Conservation (phyloP, 179 eudicot species). For the Dionaea muscipula region DNA sequence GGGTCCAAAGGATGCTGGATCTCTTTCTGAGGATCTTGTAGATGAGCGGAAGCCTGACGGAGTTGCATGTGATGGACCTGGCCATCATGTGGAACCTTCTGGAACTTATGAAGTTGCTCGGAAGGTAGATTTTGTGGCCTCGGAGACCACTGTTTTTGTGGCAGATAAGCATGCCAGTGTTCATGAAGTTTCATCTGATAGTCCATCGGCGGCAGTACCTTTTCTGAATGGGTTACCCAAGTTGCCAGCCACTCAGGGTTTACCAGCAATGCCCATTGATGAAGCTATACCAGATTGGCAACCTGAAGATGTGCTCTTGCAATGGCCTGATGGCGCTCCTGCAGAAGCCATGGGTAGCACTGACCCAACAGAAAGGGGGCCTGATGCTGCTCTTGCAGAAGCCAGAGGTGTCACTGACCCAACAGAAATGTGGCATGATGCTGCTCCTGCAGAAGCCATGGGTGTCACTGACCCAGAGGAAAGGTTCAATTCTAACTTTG, state of each 20-base stretch:
- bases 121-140: conserved; percentile 6
- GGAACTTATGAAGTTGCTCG: neutral
- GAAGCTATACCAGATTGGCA: neutral
- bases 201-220: neutral
- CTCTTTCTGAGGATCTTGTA: conserved; percentile 8
- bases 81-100: conserved; percentile 5
- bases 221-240: neutral
- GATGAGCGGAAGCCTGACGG: conserved; percentile 12
- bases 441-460: neutral
- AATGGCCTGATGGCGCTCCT: conserved; percentile 1
- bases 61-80: conserved; percentile 7
- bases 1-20: conserved; percentile 12
- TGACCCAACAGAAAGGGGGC: neutral
- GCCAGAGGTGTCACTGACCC: neutral
- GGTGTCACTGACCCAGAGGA: neutral
- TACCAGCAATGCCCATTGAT: neutral
- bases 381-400: neutral
- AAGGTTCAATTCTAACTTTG: neutral
- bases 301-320: conserved; percentile 2
- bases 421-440: neutral
- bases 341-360: neutral
- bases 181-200: conserved; percentile 1
- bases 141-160: neutral
- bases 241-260: neutral
- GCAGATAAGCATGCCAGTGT: conserved; percentile 7